These are phyloP conservation scores for Cyanidioschyzon merolae DNA, from an alignment of 23 red algal genomes.

Conservation along the genomic window DNA sequence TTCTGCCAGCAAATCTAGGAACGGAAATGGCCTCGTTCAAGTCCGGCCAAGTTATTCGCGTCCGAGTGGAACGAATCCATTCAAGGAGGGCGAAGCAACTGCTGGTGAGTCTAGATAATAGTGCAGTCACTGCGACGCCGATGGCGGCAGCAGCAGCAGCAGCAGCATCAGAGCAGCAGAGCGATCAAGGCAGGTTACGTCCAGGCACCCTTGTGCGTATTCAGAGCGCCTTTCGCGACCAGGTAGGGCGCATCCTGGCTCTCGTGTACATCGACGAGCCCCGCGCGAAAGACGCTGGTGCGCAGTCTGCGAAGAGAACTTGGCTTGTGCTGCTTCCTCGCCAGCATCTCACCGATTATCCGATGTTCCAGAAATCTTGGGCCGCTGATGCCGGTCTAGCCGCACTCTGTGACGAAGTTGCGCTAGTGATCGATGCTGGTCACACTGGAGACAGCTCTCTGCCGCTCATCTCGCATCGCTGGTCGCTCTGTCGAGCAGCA, in stretches of 20 bases:
- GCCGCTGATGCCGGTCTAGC: background rate
- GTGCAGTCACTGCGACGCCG: background rate
- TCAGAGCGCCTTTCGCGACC: background rate
- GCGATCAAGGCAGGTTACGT: too few species aligned
- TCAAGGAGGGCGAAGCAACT: background rate
- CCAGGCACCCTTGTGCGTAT: background rate
- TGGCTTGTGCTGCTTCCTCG: background rate
- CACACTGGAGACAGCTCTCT: background rate
- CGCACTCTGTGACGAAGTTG: background rate
- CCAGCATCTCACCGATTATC: conserved; percentile 6
- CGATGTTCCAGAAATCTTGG: background rate
- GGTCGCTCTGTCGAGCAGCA: background rate
- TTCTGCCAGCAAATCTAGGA: background rate
- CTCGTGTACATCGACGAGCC: background rate
- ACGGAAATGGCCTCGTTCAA: background rate
- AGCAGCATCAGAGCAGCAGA: too few species aligned
- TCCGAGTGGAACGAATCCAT: background rate
- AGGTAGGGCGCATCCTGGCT: background rate
- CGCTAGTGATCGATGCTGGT: background rate
- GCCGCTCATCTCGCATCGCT: conserved; percentile 1
- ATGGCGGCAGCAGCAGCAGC: background rate
- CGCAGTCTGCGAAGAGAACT: background rate
- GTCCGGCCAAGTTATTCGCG: background rate
- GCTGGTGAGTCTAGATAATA: background rate
- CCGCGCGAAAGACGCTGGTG: background rate